Percentiles rank a stretch among this genome's conserved stretches.
Conservation (phyloP, 2,329 filamentous ascomycete species). For the Colletotrichum siamense region DNA sequence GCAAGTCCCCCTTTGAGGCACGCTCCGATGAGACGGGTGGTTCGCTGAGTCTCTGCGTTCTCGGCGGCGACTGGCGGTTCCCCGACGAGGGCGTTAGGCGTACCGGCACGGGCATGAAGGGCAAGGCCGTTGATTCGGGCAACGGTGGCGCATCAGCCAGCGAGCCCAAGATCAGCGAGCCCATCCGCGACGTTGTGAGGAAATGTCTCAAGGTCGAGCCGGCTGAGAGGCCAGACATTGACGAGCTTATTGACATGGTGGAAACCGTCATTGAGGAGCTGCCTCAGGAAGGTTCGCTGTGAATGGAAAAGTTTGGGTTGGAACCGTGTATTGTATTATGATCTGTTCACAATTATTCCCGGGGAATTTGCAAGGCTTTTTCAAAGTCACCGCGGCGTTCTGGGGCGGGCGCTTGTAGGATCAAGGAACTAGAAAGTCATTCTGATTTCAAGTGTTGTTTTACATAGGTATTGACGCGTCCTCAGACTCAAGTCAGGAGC, state of each 20-base stretch:
- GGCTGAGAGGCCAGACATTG: constrained; percentile 83
- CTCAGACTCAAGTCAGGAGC: not conserved
- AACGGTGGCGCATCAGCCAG: constrained; percentile 31
- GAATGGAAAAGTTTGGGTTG: not conserved
- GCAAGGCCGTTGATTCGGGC: constrained; percentile 26
- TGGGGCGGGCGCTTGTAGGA: constrained; percentile 10
- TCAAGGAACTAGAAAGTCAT: constrained; percentile 2
- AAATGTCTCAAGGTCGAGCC: constrained; percentile 88
- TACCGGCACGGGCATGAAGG: constrained; percentile 42
- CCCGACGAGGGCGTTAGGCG: constrained; percentile 77
- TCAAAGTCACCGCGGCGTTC: constrained; percentile 7
- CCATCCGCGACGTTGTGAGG: constrained; percentile 86
- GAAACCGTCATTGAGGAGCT: constrained; percentile 72
- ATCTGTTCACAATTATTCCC: constrained; percentile 7
- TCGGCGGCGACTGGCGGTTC: constrained; percentile 96
- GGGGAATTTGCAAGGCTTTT: constrained; percentile 6
- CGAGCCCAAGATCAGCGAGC: constrained; percentile 72
- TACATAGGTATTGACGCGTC: constrained; percentile 10
- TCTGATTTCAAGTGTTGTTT: not conserved
- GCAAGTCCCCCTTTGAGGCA: constrained; percentile 96
- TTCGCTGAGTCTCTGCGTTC: constrained; percentile 87
- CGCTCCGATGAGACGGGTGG: constrained; percentile 96
- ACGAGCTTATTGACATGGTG: constrained; percentile 82
- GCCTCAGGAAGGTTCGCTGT: constrained; percentile 58
- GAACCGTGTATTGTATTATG: constrained; percentile 9